A percentile compares a stretch with the other conserved stretches of the same genome.
Evolutionary conservation across 2,329 filamentous ascomycete genomes (phyloP).

Genomic region (Rhinocladiella similis): DNA sequence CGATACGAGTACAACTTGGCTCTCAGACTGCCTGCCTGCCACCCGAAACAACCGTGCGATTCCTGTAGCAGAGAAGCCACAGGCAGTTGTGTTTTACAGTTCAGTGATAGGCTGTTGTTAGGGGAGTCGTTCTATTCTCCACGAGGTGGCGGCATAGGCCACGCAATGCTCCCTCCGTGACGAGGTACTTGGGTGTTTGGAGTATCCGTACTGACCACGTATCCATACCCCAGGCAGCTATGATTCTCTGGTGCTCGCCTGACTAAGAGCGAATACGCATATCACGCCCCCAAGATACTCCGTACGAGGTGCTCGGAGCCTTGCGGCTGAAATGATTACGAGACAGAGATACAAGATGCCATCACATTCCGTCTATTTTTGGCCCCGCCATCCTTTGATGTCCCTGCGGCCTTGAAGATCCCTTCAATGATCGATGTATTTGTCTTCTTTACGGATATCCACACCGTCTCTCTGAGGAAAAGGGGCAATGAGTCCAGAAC

Average conservation of each 20-base stretch:
- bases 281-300: not conserved
- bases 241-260: conserved; percentile 9
- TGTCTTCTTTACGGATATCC: not conserved
- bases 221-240: conserved; percentile 16
- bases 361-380: conserved; percentile 3
- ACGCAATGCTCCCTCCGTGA: conserved; percentile 24
- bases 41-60: not conserved
- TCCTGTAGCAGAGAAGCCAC: not conserved
- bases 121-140: conserved; percentile 4
- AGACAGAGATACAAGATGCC: not conserved
- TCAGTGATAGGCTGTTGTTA: not conserved
- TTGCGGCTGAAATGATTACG: conserved; percentile 1
- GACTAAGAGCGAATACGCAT: not conserved
- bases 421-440: not conserved
- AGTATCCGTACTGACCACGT: conserved; percentile 4
- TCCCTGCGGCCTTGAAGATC: not conserved
- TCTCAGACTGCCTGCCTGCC: not conserved
- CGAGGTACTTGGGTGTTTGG: not conserved
- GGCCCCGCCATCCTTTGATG: not conserved
- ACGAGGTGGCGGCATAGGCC: conserved; percentile 24
- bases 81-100: not conserved
- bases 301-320: not conserved
- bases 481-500: not conserved
- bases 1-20: not conserved
- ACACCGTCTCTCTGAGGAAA: not conserved